Evolutionary conservation across 2,329 filamentous ascomycete species (phyloP).

Genomic region (Rhynchosporium agropyri): DNA sequence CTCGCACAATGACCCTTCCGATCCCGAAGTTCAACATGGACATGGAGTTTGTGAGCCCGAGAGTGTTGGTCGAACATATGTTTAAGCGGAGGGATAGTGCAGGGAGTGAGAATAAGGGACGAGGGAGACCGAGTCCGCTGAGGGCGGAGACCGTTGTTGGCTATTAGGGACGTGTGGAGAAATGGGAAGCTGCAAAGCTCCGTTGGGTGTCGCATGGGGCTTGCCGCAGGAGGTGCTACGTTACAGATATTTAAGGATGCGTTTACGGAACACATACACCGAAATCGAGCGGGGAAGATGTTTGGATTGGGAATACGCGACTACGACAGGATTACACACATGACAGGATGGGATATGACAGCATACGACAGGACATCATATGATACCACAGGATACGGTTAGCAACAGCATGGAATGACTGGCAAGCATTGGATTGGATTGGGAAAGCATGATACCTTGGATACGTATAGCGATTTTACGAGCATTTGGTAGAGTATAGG

Average conservation of each 20-base stretch:
- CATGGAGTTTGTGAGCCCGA: slow-evolving; percentile 64
- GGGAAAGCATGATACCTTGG: no score
- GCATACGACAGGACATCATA: neutral
- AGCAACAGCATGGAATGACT: neutral
- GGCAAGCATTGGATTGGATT: neutral
- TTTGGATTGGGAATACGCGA: neutral
- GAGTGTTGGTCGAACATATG: slow-evolving; percentile 64
- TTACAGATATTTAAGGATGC: neutral
- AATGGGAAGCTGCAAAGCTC: neutral
- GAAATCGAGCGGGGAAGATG: neutral
- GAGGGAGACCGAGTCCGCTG: slow-evolving; percentile 30
- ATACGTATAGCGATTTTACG: no score
- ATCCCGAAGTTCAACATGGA: slow-evolving; percentile 57
- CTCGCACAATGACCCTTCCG: slow-evolving; percentile 45
- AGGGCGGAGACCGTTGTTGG: slow-evolving; percentile 22
- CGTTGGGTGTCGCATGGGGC: neutral
- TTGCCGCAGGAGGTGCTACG: no score
- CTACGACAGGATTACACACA: neutral
- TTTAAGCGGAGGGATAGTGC: slow-evolving; percentile 54
- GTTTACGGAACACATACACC: neutral
- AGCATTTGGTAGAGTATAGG: neutral
- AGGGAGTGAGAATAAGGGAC: slow-evolving; percentile 30
- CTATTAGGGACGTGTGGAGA: slow-evolving; percentile 3
- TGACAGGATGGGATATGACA: no score
- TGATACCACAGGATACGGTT: neutral